Percentiles rank a stretch among this genome's conserved stretches.
phyloP scores from a whole-genome alignment of 805 yeast genomes.

The Hanseniaspora mollemarum region DNA sequence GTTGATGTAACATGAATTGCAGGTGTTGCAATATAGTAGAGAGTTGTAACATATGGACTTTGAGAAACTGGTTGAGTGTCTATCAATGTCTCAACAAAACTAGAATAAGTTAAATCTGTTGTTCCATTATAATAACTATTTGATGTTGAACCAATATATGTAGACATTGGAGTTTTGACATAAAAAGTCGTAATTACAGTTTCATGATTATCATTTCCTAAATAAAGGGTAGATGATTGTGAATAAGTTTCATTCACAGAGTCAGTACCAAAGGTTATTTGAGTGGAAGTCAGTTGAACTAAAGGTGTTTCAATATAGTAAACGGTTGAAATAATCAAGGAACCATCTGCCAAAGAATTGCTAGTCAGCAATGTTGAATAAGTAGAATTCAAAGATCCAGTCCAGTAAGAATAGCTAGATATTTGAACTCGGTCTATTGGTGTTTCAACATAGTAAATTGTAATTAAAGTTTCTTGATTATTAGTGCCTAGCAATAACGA shows the following conservation, averaged over 20 bases:
- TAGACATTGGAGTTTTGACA: conserved; percentile 10
- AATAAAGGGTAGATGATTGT: neutral
- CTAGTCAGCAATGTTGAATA: conserved; percentile 2
- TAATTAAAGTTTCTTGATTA: conserved; percentile 16
- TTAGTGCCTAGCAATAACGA: conserved; percentile 16
- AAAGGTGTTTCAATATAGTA: conserved; percentile 15
- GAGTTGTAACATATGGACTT: conserved; percentile 13
- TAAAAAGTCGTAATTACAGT: conserved; percentile 6
- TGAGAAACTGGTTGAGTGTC: neutral
- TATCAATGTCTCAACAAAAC: conserved; percentile 1
- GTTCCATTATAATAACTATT: conserved; percentile 2
- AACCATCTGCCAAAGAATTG: neutral
- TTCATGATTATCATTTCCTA: conserved; percentile 1
- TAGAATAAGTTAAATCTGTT: conserved; percentile 7
- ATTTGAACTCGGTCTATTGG: conserved; percentile 15
- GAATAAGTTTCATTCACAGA: neutral
- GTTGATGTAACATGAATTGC: conserved; percentile 1
- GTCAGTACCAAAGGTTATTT: conserved; percentile 3
- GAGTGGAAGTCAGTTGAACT: conserved; percentile 5
- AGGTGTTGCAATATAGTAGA: conserved; percentile 20
- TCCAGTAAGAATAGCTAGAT: conserved; percentile 11
- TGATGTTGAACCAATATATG: neutral
- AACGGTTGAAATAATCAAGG: conserved; percentile 11
- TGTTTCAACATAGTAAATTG: conserved; percentile 18
- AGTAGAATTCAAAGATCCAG: conserved; percentile 9